Evolutionary conservation across 83 land plant species (phyloP), one percentile per base, ranked within the genome.

Genomic region (Larix sibirica): DNA sequence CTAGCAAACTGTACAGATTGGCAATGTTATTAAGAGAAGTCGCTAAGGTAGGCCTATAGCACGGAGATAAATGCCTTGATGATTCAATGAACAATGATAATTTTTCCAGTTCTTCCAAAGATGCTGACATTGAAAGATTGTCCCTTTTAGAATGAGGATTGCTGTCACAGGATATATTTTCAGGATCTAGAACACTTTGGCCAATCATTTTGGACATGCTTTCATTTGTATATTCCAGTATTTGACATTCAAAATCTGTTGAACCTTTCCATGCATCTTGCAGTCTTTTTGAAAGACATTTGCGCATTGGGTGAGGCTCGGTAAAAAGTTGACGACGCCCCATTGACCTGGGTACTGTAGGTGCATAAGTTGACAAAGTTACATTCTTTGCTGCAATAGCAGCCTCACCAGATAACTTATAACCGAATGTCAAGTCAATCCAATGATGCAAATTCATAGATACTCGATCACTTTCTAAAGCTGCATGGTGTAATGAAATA

Each of bases 391-490:
- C 96, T 78, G 36, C 84, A 80, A 97, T 60, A 74, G 99, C 94
- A 83, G 95, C 96, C 71, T 90, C 83, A 38, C 98, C 99, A 26
- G 96, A 93, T 81, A 97, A 85, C 84, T 97, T 95, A 80, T 92
- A 95, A 1, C 99, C 99, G 90, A 97, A 97, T 14, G 98, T 95
- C 20, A 97, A 84, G 83, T 97, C 98, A 83, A 97, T 95, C 99
- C 99, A 97, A 66, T 97, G 91, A 84, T 97, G 96, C 66, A 97
- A 83, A 80, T 89, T 68, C 44, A 79, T 58, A 28, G 99, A 97
- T 18, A 97, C 99, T 69, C 87, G 91, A 12, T 92, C 80, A 80
- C 99, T 95, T 82, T 97, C 99, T 59, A 97, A 81, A 63, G 96
- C 96, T 56, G 81, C 90, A 62, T 94, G 87, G 81, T 97, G 99